Base-by-base conservation (phyloP, 2,329 filamentous ascomycete species). In the Mollisia scopiformis region DNA sequence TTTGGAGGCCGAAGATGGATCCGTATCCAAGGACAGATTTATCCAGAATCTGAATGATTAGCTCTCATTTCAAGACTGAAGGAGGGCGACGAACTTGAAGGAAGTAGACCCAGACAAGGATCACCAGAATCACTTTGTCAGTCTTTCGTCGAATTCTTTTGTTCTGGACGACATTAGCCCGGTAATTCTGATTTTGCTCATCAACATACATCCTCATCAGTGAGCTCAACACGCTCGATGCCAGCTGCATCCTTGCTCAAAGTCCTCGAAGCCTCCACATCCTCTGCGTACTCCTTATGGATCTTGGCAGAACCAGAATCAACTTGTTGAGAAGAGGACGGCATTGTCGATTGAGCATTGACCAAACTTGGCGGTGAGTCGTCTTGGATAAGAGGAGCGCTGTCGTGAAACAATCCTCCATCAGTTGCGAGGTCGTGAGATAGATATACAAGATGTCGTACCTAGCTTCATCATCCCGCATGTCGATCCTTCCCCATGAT, bases 101-200 rank as follows among this genome's bases (percentile, higher is more conserved):
- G 67, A 85, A 85, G 70, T 85, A 85, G n/a, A 84, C 81, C 82
- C 82, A 85, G 51, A 83, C 70, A 1, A 85, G 77, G 52, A 85
- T 79, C 3, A 71, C 68, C 1, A 89, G 77, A 57, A 90, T 85
- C 28, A 79, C 78, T 52, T 77, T 79, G 69, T 89, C 87, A 1
- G 85, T 88, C 73, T 88, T 88, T 43, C 78, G 79, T 27, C 82
- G 79, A 62, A 89, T 88, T 10, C 81, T 80, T 64, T 78, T 81
- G 72, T 81, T 83, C 79, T 80, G n/a, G 37, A 2, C 25, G 10
- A 23, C 31, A 23, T 49, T 53, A 11, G 31, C 51, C 11, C 8
- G n/a, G 13, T 16, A 39, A 1, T 6, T 52, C 41, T 1, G 25
- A 35, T 13, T n/a, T 49, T 21, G 21, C 21, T 27, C 25, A 50